Base-by-base conservation (phyloP, 2,329 filamentous ascomycete species). In the Cordyceps militaris region DNA sequence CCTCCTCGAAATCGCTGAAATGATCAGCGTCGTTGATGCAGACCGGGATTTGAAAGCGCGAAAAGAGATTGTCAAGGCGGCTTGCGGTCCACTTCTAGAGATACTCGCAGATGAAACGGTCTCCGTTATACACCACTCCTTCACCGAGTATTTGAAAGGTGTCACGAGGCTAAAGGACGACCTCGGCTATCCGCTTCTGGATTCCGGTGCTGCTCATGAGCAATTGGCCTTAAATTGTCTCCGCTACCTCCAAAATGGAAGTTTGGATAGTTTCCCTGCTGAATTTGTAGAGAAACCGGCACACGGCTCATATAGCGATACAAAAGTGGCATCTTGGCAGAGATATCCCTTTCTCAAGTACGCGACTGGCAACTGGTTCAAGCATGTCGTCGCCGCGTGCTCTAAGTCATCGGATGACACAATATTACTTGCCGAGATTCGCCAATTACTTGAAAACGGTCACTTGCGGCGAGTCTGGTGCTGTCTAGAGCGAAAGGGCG, bases 111-210 rank as follows among this genome's bases (percentile, higher is more conserved):
- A 79, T 55, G 76, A 77, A 49, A 75, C 73, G 0, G 65, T 79
- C 21, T 70, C 66, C 23, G 70, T 79, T 14, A 69, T 79, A 3
- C 76, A 80, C 56, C 76, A 79, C 56, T 78, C 75, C 1, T 71
- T 79, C 36, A 79, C 76, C 0, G 76, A 79, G 58, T 79, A 73
- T 63, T 67, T 79, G 11, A 62, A 64, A 36, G 66, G 65, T 3
- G 51, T 47, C 2, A 67, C 62, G 2, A 58, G 64, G 21, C 32
- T 38, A 0, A 47, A 42, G 2, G 52, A 56, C n/a, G 42, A 32
- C 4, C 16, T 11, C 3, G 59, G 56, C 2, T 69, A 63, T 47
- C 63, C 63, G 3, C 26, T 63, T 5, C 48, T 56, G 34, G n/a
- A 40, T 16, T 19, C 23, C 16, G 34, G 32, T 23, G 32, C 24